These are phyloP conservation scores for Lepiota venenata DNA, from an alignment of 768 basidiomycete genomes.

Conservation along the genomic window DNA sequence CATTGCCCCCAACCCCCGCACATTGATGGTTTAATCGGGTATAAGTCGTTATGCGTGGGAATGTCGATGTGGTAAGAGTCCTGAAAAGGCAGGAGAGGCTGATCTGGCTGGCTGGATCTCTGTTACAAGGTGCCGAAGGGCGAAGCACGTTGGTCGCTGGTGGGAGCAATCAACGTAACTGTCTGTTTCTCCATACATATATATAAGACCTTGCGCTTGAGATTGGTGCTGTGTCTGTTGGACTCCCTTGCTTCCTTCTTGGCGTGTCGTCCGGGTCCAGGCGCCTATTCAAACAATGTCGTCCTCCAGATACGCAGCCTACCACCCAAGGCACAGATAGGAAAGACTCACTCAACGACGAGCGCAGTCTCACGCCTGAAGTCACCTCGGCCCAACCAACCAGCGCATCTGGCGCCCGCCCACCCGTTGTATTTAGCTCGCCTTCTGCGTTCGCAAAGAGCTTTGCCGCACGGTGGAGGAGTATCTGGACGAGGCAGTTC, in stretches of 20 bases:
- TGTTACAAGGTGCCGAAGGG: too few relatives aligned
- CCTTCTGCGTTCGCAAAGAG: constrained; percentile 48
- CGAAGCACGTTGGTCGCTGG: too few relatives aligned
- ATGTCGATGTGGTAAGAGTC: too few relatives aligned
- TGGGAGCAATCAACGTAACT: neutral
- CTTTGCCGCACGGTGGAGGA: constrained; percentile 57
- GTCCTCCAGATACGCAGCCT: neutral
- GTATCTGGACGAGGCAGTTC: constrained; percentile 78
- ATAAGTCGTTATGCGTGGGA: too few relatives aligned
- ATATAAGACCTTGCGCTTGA: neutral
- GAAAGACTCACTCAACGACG: neutral
- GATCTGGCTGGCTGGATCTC: too few relatives aligned
- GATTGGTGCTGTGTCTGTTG: neutral
- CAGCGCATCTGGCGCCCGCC: constrained; percentile 30
- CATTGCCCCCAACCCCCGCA: too few relatives aligned
- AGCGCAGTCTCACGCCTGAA: constrained; percentile 3
- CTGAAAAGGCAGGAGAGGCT: too few relatives aligned
- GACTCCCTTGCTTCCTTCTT: neutral
- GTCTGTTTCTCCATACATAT: neutral
- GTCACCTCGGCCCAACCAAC: neutral
- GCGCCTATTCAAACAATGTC: neutral
- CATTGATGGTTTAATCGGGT: too few relatives aligned
- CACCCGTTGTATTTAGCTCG: constrained; percentile 69
- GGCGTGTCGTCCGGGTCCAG: neutral
- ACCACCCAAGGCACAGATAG: neutral